Percentiles rank a stretch among this genome's conserved stretches.
Evolutionary conservation across 306 rosid species (phyloP).

Genomic region (Pterocarpus santalinus): DNA sequence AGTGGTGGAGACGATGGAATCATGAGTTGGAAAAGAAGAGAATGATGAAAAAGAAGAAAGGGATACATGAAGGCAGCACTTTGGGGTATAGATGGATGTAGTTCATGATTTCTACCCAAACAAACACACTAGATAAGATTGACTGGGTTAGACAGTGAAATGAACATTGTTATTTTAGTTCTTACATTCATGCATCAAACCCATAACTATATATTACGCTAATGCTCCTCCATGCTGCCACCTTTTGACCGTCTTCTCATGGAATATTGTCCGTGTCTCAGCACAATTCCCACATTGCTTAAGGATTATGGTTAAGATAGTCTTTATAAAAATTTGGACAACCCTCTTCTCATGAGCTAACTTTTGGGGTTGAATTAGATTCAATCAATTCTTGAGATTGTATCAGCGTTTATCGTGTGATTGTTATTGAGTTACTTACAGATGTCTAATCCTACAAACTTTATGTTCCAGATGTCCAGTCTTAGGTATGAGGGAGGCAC

Average conservation of each 20-base stretch:
- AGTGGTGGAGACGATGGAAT: neutral
- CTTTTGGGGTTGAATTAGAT: too few species aligned
- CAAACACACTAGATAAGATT: neutral
- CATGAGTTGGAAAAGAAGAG: neutral
- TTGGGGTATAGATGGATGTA: neutral
- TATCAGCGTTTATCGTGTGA: too few species aligned
- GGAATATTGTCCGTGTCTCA: too few species aligned
- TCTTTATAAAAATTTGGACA: too few species aligned
- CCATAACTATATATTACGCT: neutral
- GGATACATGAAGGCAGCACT: neutral
- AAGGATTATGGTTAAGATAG: too few species aligned
- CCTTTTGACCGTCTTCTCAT: neutral
- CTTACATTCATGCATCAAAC: conserved; percentile 14
- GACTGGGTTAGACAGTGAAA: neutral
- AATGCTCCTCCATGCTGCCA: neutral
- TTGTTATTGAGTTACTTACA: too few species aligned
- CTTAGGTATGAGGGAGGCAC: too few species aligned
- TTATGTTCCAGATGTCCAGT: too few species aligned
- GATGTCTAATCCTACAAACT: too few species aligned
- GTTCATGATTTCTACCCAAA: neutral
- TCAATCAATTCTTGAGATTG: too few species aligned
- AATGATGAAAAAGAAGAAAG: conserved; percentile 17
- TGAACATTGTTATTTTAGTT: neutral
- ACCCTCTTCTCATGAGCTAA: too few species aligned
- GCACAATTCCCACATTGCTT: neutral